Base-by-base conservation (phyloP, 208 protist species). In the Phytomonas francai region DNA sequence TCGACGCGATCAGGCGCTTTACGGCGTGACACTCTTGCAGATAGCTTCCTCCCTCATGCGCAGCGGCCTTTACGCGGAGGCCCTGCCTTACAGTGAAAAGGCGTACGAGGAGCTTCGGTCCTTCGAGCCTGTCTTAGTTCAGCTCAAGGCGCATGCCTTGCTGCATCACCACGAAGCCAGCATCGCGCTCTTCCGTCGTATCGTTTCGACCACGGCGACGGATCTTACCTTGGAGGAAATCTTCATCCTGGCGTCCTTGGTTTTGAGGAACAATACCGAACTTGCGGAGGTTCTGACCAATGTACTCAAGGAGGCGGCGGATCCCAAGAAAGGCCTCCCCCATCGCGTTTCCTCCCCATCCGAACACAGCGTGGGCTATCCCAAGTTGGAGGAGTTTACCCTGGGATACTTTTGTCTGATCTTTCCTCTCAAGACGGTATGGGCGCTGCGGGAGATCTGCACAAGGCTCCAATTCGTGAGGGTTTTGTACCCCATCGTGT, bases 11-110 rank as follows among this genome's bases (percentile, higher is more conserved):
- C 63, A 65, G 27, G 66, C 65, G 3, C 71, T 87, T 29, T 22
- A 72, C 5, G 78, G 78, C 36, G 70, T 71, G 59, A 82, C 73
- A 0, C 54, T 65, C 3, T 54, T 87, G 59, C 78, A 87, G 59
- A 57, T 73, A 12, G 71, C 60, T 12, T 57, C 67, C 39, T 80
- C 68, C 5, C 32, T 75, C 19, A 54, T 83, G 11, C 42, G 56
- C 2, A 64, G 34, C 2, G 70, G 57, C 0, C n/a, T 67, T 27
- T 83, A 69, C 42, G 71, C 30, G 9, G 54, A 54, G 2, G 72
- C 76, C 0, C 61, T 54, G 2, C 29, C 34, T 0, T 34, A 54
- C 2, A 73, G 74, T 4, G 12, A 39, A 7, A 9, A 11, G 22
- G 69, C 76, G 2, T 51, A 67, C 29, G 63, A 63, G 1, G 59